Evolutionary conservation across 192 early-diverging fungal species (phyloP), one percentile per base, ranked within the genome.

Genomic region (Phycomyces nitens): DNA sequence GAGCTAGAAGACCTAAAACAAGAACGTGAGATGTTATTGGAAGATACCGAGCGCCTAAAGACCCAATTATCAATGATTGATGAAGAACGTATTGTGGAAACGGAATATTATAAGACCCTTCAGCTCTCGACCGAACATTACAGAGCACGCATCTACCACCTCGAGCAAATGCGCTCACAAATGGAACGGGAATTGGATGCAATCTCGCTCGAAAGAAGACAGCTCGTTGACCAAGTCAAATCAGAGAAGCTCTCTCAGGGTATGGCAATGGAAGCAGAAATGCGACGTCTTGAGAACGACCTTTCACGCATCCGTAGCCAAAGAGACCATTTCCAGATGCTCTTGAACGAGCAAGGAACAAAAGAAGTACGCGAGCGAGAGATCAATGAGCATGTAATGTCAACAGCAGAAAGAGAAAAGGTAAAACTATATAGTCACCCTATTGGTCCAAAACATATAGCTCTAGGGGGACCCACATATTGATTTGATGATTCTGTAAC

Each of bases 241-340:
- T 39, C 68, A 0, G 81, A 76, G 49, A 64, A 81, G 3, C 58
- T 68, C 0, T 51, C 75, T 16, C 77, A 81, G 58, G 60, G 73
- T 8, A 71, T 72, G 52, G 69, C 76, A 1, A 64, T 86, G 42
- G 83, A 83, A 24, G 64, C 71, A 0, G 84, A 84, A 66, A 69
- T 78, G 62, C 75, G 74, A 62, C 62, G 80, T 18, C 50, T 86
- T 21, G 81, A 86, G 15, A 65, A 53, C 23, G 84, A 86, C 52
- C 55, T 86, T 21, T 70, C 72, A 7, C 77, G 83, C 9, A 81
- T 85, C 44, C 69, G 82, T 27, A 63, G 73, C 39, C 82, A 83
- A 52, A 71, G 80, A 54, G 83, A 85, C 53, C 70, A 70, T 57
- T 72, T 81, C 18, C 82, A 83, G 66, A 63, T 66, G 26, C 61